phyloP scores from a whole-genome alignment of 176 grass and related monocot species.

The Cenchrus fungigraminus region DNA sequence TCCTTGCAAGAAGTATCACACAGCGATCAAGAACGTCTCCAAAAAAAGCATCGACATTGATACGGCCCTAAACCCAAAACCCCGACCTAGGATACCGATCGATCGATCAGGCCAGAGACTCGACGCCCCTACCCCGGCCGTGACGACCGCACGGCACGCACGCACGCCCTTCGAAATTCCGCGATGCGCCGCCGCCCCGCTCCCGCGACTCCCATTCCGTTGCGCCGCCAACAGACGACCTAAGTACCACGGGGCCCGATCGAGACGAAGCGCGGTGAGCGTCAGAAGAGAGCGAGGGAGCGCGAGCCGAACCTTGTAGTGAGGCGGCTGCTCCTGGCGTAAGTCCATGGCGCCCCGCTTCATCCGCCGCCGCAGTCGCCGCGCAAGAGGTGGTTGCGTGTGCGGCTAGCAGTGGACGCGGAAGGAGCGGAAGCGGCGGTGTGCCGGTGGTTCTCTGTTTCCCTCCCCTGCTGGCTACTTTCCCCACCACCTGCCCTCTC shows the following conservation, averaged over 20 bases:
- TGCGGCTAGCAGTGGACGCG: background rate
- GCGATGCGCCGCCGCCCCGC: background rate
- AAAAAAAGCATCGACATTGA: background rate
- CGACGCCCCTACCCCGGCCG: background rate
- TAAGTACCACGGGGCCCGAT: background rate
- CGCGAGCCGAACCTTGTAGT: constrained; percentile 42
- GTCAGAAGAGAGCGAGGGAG: background rate
- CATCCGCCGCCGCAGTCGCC: constrained; percentile 7
- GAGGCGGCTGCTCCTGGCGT: background rate
- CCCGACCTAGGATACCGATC: background rate
- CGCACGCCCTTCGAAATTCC: background rate
- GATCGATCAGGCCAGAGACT: background rate
- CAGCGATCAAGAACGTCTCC: background rate
- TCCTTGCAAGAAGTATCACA: background rate
- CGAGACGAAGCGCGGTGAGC: background rate
- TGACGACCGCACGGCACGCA: background rate
- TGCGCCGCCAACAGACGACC: background rate
- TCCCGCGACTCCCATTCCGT: background rate
- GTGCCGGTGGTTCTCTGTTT: background rate
- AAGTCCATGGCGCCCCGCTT: constrained; percentile 33
- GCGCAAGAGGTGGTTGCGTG: background rate
- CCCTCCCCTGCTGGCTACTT: background rate
- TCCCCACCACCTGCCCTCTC: background rate
- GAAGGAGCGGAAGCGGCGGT: background rate
- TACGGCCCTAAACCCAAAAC: background rate